phyloP scores from a whole-genome alignment of 2,329 filamentous ascomycete genomes.

The Penicillium decumbens region DNA sequence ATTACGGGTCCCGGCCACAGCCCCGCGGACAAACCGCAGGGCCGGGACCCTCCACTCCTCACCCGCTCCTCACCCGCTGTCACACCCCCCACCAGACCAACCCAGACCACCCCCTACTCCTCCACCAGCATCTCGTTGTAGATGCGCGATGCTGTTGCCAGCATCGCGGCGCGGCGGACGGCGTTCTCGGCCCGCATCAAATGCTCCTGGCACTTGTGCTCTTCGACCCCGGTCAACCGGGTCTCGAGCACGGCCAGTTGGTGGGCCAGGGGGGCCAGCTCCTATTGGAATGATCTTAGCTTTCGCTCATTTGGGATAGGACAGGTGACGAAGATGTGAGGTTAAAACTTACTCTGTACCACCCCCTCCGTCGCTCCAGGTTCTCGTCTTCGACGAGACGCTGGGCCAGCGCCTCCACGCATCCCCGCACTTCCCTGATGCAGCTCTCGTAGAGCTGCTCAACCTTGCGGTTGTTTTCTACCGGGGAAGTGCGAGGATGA shows the following conservation, averaged over 20 bases:
- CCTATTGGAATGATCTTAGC: background rate
- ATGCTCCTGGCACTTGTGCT: background rate
- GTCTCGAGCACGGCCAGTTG: conserved; percentile 1
- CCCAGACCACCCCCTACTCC: too few species aligned
- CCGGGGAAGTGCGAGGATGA: too few species aligned
- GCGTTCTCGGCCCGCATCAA: conserved; percentile 1
- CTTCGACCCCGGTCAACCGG: background rate
- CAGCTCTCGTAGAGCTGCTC: background rate
- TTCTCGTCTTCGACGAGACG: conserved; percentile 5
- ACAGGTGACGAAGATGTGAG: background rate
- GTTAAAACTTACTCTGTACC: conserved; percentile 6
- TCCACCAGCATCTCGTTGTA: background rate
- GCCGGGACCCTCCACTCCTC: too few species aligned
- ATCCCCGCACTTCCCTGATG: background rate
- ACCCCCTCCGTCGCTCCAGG: background rate
- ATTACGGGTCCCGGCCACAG: too few species aligned
- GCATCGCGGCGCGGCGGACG: background rate
- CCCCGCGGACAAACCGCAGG: too few species aligned
- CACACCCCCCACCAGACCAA: too few species aligned
- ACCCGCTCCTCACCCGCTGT: too few species aligned
- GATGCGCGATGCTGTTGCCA: background rate
- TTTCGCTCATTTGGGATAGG: background rate
- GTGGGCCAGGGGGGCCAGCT: background rate
- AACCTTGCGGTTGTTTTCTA: background rate
- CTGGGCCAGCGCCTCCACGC: conserved; percentile 1